phyloP scores from a whole-genome alignment of 2,329 filamentous ascomycete genomes.

The Pestalotiopsis sp. region DNA sequence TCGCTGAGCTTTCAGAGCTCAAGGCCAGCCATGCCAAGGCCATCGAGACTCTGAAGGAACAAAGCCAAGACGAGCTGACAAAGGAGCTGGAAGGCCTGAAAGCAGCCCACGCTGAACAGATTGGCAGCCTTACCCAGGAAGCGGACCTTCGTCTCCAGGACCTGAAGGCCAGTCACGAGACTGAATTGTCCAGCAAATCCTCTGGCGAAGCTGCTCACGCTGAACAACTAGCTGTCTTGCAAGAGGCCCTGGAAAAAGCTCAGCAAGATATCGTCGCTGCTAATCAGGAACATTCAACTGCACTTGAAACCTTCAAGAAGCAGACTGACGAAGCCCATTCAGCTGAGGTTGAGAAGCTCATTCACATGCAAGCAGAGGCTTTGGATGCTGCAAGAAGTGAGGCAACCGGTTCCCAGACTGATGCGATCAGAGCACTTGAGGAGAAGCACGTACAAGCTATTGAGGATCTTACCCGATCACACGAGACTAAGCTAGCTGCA shows the following conservation, averaged over 20 bases:
- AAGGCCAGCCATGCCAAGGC: constrained; percentile 57
- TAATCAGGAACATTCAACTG: constrained; percentile 34
- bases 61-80: constrained; percentile 41
- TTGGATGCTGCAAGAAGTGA: constrained; percentile 48
- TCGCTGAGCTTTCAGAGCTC: constrained; percentile 54
- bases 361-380: constrained; percentile 44
- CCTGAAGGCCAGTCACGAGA: constrained; percentile 25
- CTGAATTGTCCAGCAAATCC: constrained; percentile 26
- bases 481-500: constrained; percentile 32
- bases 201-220: constrained; percentile 23
- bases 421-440: constrained; percentile 38
- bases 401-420: constrained; percentile 28
- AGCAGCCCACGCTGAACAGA: constrained; percentile 43
- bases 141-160: constrained; percentile 17
- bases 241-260: constrained; percentile 28
- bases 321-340: constrained; percentile 42
- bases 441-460: constrained; percentile 49
- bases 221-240: constrained; percentile 30
- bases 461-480: constrained; percentile 44
- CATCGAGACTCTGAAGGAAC: constrained; percentile 44
- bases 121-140: constrained; percentile 46
- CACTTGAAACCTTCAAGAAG: constrained; percentile 43
- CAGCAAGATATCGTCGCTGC: constrained; percentile 35
- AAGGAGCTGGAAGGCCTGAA: constrained; percentile 40
- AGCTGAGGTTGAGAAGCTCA: constrained; percentile 48